These are phyloP conservation scores for Lavandula angustifolia DNA, from an alignment of 257 asterid species.

Conservation along the genomic window DNA sequence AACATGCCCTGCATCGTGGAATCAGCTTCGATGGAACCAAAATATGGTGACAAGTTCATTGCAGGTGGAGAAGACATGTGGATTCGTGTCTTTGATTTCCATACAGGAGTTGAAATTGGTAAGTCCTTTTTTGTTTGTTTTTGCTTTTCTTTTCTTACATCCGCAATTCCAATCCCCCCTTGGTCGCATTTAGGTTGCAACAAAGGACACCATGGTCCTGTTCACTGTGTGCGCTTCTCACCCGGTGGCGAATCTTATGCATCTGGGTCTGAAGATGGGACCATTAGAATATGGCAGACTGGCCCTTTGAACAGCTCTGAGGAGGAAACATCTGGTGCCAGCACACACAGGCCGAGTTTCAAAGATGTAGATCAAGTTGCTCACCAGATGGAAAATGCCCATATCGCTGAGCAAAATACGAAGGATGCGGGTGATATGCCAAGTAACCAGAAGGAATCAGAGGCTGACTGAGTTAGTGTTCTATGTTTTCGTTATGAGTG, in stretches of 20 bases:
- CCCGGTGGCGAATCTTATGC: slow-evolving; percentile 94
- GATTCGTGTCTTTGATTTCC: slow-evolving; percentile 86
- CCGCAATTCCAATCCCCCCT: too few relatives aligned
- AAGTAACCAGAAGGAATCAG: slow-evolving; percentile 6
- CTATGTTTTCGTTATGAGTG: slow-evolving; percentile 10
- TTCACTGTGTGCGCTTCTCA: slow-evolving; percentile 91
- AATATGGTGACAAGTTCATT: slow-evolving; percentile 76
- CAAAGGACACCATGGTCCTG: slow-evolving; percentile 99
- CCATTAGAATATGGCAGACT: slow-evolving; percentile 91
- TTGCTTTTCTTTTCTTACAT: neutral
- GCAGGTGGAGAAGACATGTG: slow-evolving; percentile 99
- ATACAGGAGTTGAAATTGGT: slow-evolving; percentile 88
- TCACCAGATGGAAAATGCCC: slow-evolving; percentile 13
- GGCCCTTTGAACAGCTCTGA: slow-evolving; percentile 52
- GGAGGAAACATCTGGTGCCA: slow-evolving; percentile 41
- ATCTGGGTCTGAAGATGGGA: slow-evolving; percentile 98
- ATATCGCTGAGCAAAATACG: neutral
- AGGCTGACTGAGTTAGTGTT: slow-evolving; percentile 4
- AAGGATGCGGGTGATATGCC: neutral
- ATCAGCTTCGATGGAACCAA: slow-evolving; percentile 94
- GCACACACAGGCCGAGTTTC: slow-evolving; percentile 27
- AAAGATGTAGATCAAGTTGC: slow-evolving; percentile 3
- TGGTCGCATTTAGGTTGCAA: slow-evolving; percentile 63
- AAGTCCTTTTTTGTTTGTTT: slow-evolving; percentile 3
- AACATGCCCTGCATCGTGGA: slow-evolving; percentile 87